phyloP scores from a whole-genome alignment of 2,329 filamentous ascomycete species.

The Colletotrichum brevisporum region DNA sequence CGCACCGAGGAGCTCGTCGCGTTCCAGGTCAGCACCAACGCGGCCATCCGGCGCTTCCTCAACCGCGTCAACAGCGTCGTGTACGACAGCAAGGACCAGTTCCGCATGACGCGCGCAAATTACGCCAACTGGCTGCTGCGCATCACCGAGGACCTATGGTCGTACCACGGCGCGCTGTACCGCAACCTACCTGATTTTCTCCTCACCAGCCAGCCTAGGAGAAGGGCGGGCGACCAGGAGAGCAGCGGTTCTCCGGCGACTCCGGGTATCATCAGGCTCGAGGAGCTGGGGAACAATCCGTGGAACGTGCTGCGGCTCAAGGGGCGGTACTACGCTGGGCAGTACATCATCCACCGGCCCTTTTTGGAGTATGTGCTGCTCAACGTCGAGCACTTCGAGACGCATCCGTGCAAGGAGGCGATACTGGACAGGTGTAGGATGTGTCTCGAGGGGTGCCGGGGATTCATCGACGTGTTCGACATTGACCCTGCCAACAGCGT shows the following conservation, averaged over 20 bases:
- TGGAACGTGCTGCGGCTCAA: constrained; percentile 49
- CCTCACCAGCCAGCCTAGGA: constrained; percentile 35
- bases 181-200: constrained; percentile 47
- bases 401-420: constrained; percentile 43
- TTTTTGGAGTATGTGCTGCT: constrained; percentile 48
- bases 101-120: constrained; percentile 41
- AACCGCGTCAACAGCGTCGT: constrained; percentile 49
- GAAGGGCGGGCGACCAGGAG: not conserved
- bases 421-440: constrained; percentile 44
- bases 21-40: constrained; percentile 50
- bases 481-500: constrained; percentile 45
- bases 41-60: constrained; percentile 48
- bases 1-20: constrained; percentile 46
- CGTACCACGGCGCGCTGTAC: constrained; percentile 47
- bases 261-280: constrained; percentile 32
- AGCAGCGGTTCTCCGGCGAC: constrained; percentile 20
- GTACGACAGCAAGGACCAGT: constrained; percentile 47
- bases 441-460: constrained; percentile 46
- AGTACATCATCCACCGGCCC: constrained; percentile 50
- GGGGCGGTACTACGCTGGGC: constrained; percentile 48
- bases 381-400: constrained; percentile 44
- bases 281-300: constrained; percentile 45
- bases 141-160: constrained; percentile 46
- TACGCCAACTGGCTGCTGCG: constrained; percentile 47
- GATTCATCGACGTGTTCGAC: constrained; percentile 49